Evolutionary conservation across 192 early-diverging fungal species (phyloP), one percentile per base, ranked within the genome.

Genomic region (Cetraspora pellucida): DNA sequence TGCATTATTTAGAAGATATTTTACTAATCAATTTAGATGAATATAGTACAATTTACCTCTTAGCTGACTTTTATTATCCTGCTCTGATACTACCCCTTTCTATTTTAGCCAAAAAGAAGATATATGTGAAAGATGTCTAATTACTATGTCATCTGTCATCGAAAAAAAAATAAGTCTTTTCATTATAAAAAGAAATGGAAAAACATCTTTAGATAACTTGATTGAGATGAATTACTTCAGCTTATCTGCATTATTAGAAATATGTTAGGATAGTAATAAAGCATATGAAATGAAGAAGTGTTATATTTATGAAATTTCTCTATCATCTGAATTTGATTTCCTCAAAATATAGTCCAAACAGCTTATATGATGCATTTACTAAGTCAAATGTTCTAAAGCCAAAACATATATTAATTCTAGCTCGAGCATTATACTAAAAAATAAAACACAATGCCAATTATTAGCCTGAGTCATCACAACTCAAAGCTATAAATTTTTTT

Each of bases 401-500:
- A 63, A 21, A 63, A 31, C 60, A 63, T 10, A 63, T 63, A 63
- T 2, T 63, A 10, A 25, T n/a, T 63, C 16, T 63, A n/a, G 60
- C 60, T n/a, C 1, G 19, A 63, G 23, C 19, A 63, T 4, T 63
- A 4, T 13, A 25, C 16, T 63, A 63, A 63, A 63, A 63, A 63
- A 64, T 52, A 5, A 2, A 10, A 19, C 13, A 13, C 3, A 52
- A 52, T 13, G 19, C 50, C 0, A 17, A 52, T 52, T 52, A 52
- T 2, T 68, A 68, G 23, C 66, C 66, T 47, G 45, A 45, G 43
- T 68, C 45, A 0, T 19, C 65, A 45, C 66, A 37, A 68, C 66
- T 68, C 66, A 44, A 45, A 25, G 66, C 23, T 37, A 37, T 68
- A 68, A 45, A n/a, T n/a, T 68, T 68, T 68, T 68, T 68, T 68